A percentile compares a stretch with the other conserved stretches of the same genome.
Conservation (phyloP, 495 filamentous ascomycete genomes). For the Cercophora newfieldiana region DNA sequence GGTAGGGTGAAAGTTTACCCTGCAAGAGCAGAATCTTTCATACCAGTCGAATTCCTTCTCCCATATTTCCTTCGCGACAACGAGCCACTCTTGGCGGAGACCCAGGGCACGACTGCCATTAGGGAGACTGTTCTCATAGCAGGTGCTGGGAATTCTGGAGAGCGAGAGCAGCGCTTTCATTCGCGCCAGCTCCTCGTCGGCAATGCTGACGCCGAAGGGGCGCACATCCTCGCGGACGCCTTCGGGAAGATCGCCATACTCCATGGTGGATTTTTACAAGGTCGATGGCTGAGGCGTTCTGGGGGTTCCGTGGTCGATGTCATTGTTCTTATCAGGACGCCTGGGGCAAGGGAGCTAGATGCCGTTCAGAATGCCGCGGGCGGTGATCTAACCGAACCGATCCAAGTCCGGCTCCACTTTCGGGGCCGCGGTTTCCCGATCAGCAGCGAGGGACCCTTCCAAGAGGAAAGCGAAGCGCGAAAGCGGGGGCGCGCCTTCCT, state of each 20-base stretch:
- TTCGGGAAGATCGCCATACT: constrained; percentile 7
- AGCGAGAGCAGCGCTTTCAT: constrained; percentile 18
- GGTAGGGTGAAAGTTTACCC: too few relatives aligned
- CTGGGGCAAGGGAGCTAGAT: background rate
- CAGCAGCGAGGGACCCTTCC: too few relatives aligned
- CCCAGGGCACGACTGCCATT: constrained; percentile 45
- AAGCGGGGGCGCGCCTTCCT: too few relatives aligned
- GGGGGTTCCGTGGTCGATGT: too few relatives aligned
- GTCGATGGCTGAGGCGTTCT: too few relatives aligned
- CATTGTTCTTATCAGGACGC: background rate
- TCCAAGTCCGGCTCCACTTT: background rate
- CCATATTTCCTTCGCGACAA: constrained; percentile 55
- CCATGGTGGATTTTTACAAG: background rate
- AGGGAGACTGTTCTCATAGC: constrained; percentile 23
- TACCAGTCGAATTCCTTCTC: constrained; percentile 44
- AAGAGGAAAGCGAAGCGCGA: too few relatives aligned
- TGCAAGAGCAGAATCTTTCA: background rate
- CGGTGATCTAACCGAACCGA: background rate
- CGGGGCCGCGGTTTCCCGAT: background rate
- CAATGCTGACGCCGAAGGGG: constrained; percentile 15
- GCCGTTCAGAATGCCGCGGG: background rate
- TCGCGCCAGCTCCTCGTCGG: constrained; percentile 12
- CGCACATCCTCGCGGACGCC: background rate
- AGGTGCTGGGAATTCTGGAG: constrained; percentile 10
- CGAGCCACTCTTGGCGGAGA: constrained; percentile 56